Percentiles rank a stretch among this genome's conserved stretches.
Conservation (phyloP, 2,329 filamentous ascomycete species). For the Phaeosphaeria sp. region DNA sequence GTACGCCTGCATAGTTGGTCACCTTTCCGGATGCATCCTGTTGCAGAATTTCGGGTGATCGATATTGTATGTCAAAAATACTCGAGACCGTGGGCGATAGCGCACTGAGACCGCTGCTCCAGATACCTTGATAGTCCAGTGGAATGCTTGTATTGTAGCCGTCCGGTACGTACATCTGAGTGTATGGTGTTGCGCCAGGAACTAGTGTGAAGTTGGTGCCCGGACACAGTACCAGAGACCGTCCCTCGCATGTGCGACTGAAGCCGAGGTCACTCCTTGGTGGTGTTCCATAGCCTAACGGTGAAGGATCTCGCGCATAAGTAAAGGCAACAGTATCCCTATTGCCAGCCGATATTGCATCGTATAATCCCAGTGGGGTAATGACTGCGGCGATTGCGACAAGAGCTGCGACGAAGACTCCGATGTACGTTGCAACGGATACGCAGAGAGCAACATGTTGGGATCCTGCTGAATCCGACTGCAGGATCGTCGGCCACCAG, state of each 20-base stretch:
- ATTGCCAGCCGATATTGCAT: constrained; percentile 40
- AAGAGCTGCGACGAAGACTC: constrained; percentile 28
- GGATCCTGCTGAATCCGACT: constrained; percentile 45
- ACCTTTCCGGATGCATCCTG: constrained; percentile 1
- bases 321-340: constrained; percentile 35
- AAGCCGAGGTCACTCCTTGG: constrained; percentile 41
- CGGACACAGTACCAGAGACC: background rate
- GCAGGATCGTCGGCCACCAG: constrained; percentile 51
- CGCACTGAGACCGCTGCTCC: constrained; percentile 45
- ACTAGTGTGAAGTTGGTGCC: background rate
- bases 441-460: constrained; percentile 36
- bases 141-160: constrained; percentile 46
- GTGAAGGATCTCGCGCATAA: constrained; percentile 48
- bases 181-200: background rate
- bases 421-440: constrained; percentile 16
- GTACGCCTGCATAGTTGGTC: background rate
- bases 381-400: constrained; percentile 53
- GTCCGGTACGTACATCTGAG: constrained; percentile 5
- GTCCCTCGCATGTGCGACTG: constrained; percentile 40
- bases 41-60: constrained; percentile 10
- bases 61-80: constrained; percentile 53
- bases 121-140: constrained; percentile 42
- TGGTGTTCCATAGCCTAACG: constrained; percentile 51
- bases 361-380: constrained; percentile 56
- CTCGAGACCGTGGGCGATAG: constrained; percentile 48